Conservation (phyloP, 352 stramenopile species). For the Thraustochytrium sp. region DNA sequence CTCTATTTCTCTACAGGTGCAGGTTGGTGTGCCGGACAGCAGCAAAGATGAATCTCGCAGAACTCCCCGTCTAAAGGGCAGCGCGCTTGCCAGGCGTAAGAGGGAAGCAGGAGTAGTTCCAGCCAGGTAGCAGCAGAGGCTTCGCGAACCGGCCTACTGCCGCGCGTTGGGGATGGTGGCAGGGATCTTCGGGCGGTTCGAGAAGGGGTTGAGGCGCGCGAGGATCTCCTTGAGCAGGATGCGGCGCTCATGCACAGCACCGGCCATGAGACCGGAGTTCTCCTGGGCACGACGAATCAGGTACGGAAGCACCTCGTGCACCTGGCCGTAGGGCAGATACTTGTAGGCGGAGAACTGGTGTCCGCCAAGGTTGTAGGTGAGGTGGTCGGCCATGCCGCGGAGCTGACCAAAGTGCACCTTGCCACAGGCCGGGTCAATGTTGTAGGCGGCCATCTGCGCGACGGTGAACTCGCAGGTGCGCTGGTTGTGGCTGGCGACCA, state of each 20-base stretch:
- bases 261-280: constrained; percentile 83
- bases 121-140: too few relatives aligned
- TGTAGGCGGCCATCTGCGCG: constrained; percentile 75
- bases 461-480: constrained; percentile 85
- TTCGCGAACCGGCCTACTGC: too few relatives aligned
- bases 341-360: constrained; percentile 89
- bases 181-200: too few relatives aligned
- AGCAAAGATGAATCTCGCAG: too few relatives aligned
- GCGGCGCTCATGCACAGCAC: constrained; percentile 53
- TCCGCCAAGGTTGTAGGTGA: constrained; percentile 88
- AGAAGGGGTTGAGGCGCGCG: background rate
- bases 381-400: constrained; percentile 85
- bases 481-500: constrained; percentile 97
- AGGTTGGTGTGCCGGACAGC: too few relatives aligned
- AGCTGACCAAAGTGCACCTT: constrained; percentile 92
- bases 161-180: too few relatives aligned
- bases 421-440: constrained; percentile 64
- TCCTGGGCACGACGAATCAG: constrained; percentile 91
- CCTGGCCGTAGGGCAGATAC: constrained; percentile 94
- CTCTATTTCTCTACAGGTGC: too few relatives aligned
- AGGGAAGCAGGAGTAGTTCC: too few relatives aligned
- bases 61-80: too few relatives aligned
- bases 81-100: too few relatives aligned
- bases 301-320: constrained; percentile 93
- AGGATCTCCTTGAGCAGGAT: constrained; percentile 29